These are phyloP conservation scores for Aegle marmelos DNA, from an alignment of 345 rosid genomes.

Conservation along the genomic window DNA sequence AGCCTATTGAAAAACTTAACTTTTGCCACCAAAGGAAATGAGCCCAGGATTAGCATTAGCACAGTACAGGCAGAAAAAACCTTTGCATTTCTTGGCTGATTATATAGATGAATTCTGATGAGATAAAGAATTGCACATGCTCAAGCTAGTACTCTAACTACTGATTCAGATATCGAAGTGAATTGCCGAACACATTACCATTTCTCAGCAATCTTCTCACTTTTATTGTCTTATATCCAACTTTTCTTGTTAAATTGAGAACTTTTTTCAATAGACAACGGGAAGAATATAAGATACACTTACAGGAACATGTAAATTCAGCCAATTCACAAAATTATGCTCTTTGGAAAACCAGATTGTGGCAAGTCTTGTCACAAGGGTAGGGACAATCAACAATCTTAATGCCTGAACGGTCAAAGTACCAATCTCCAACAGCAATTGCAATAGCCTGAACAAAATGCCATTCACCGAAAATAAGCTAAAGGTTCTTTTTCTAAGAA, in stretches of 20 bases:
- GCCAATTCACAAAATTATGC: neutral
- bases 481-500: no score
- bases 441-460: conserved; percentile 70
- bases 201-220: conserved; percentile 19
- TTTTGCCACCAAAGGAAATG: no score
- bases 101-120: neutral
- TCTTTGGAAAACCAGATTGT: conserved; percentile 81
- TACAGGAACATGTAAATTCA: conserved; percentile 1
- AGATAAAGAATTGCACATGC: neutral
- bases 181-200: conserved; percentile 24
- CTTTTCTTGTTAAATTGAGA: conserved; percentile 12
- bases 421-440: conserved; percentile 94
- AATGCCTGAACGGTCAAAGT: conserved; percentile 60
- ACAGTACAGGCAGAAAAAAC: neutral
- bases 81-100: neutral
- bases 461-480: neutral
- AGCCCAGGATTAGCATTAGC: neutral
- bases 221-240: conserved; percentile 28
- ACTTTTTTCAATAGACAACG: conserved; percentile 2
- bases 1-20: no score
- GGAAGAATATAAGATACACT: conserved; percentile 2
- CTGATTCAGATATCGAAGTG: neutral
- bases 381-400: conserved; percentile 80
- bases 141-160: neutral
- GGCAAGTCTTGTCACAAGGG: conserved; percentile 91